A percentile compares a stretch with the other conserved stretches of the same genome.
Conservation (phyloP, 805 yeast genomes). For the Myxozyma lipomycoides region DNA sequence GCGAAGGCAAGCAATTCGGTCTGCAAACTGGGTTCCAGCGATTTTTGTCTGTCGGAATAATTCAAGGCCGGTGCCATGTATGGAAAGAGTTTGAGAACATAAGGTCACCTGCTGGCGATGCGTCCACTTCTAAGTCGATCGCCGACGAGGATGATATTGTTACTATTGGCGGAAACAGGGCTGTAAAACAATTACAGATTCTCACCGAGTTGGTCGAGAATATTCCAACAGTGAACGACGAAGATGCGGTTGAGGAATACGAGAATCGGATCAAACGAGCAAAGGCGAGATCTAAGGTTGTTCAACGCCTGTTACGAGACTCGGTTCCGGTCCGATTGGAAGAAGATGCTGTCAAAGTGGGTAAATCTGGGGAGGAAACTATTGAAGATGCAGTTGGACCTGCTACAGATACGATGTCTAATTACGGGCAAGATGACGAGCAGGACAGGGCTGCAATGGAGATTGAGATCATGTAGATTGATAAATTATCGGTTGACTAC, state of each 20-base stretch:
- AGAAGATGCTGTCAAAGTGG: conserved; percentile 35
- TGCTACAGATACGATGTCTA: background rate
- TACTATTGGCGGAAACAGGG: conserved; percentile 29
- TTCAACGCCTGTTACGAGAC: conserved; percentile 39
- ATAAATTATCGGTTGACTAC: conserved; percentile 1
- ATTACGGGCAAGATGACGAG: conserved; percentile 1
- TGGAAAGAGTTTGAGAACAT: conserved; percentile 28
- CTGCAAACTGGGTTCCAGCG: conserved; percentile 42
- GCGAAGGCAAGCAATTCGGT: conserved; percentile 84
- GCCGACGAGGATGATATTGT: conserved; percentile 6
- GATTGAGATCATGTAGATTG: conserved; percentile 12
- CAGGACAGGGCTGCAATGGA: conserved; percentile 15
- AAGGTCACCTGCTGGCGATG: background rate
- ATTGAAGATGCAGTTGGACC: conserved; percentile 35
- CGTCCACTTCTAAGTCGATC: background rate
- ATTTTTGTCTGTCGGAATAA: conserved; percentile 62
- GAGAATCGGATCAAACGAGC: conserved; percentile 53
- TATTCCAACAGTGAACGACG: conserved; percentile 47
- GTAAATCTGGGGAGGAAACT: conserved; percentile 35
- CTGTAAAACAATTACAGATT: conserved; percentile 26
- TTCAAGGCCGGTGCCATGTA: conserved; percentile 47
- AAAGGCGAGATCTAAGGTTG: conserved; percentile 57
- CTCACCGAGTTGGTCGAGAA: conserved; percentile 34
- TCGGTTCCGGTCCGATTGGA: conserved; percentile 36
- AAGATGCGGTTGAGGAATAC: conserved; percentile 51